Base-by-base conservation (phyloP, 805 yeast genomes). In the Myxozyma geophila region DNA sequence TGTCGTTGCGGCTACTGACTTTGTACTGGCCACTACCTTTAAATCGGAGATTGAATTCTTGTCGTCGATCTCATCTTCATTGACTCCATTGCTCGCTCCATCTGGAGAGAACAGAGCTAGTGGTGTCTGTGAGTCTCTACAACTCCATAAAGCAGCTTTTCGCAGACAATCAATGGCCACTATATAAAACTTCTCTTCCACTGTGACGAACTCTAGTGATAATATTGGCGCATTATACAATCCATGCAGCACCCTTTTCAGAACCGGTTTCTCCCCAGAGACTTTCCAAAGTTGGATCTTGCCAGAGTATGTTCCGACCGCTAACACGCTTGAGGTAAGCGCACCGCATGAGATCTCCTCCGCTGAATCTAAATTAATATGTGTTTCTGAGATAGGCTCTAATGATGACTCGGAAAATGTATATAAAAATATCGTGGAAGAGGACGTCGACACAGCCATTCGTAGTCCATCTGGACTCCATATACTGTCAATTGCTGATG, bases 151-250 rank as follows among this genome's bases (percentile, higher is more conserved):
- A 9, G 55, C 64, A 10, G 67, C 64, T 12, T 48, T 51, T 17
- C 67, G 60, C 12, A 64, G 59, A 49, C 67, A 64, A 33, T 64
- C 67, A 21, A 64, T 59, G 7, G 67, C 41, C 23, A 61, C 60
- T 3, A 64, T 15, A 23, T 54, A 23, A 15, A 17, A 19, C 43
- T 28, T 40, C 15, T 54, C 70, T 46, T 70, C 70, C n/a, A 66
- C 37, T 6, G 70, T 66, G 4, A 66, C 64, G 58, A 67, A 67
- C 19, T 53, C 59, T 35, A 40, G 10, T 7, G 65, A 46, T 21
- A 64, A 13, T 21, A 64, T 54, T 7, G 67, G 67, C 40, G 67
- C 62, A 13, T 49, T 36, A 36, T 61, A 59, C 7, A 51, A 23
- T 13, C 52, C 57, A 6, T 46, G 13, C 13, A 55, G 36, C 7